These are phyloP conservation scores for Leavenworthia alabamica DNA, from an alignment of 345 rosid species.

Conservation along the genomic window DNA sequence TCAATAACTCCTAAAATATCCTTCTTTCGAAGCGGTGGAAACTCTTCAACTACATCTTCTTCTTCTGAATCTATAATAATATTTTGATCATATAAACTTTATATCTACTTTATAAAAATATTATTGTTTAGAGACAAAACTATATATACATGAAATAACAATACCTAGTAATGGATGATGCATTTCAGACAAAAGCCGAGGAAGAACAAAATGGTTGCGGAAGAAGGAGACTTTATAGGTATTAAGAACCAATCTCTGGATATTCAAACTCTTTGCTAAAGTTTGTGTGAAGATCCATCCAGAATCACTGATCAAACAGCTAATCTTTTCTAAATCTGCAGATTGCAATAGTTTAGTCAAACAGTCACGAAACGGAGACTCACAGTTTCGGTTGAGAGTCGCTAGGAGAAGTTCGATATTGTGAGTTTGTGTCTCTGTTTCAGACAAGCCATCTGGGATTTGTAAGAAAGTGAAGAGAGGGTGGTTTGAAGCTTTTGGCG, in stretches of 20 bases:
- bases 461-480: slow-evolving; percentile 29
- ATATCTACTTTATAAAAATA: too few relatives aligned
- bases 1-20: slow-evolving; percentile 3
- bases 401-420: neutral
- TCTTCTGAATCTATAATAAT: neutral
- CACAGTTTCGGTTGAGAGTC: neutral
- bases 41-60: slow-evolving; percentile 19
- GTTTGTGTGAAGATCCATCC: slow-evolving; percentile 23
- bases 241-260: slow-evolving; percentile 10
- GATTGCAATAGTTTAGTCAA: slow-evolving; percentile 27
- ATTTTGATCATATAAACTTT: too few relatives aligned
- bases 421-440: slow-evolving; percentile 20
- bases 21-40: slow-evolving; percentile 22
- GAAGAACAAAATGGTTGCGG: slow-evolving; percentile 9
- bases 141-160: too few relatives aligned
- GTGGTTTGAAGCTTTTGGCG: slow-evolving; percentile 23
- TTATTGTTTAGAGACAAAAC: too few relatives aligned
- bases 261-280: slow-evolving; percentile 14
- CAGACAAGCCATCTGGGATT: slow-evolving; percentile 27
- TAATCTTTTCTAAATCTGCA: slow-evolving; percentile 6
- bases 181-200: slow-evolving; percentile 2
- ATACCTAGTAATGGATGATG: slow-evolving; percentile 16
- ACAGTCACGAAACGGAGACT: slow-evolving; percentile 12
- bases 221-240: slow-evolving; percentile 17
- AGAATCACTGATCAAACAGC: slow-evolving; percentile 25